These are phyloP conservation scores for Globisporangium yorkense DNA, from an alignment of 352 stramenopile genomes.

Conservation along the genomic window DNA sequence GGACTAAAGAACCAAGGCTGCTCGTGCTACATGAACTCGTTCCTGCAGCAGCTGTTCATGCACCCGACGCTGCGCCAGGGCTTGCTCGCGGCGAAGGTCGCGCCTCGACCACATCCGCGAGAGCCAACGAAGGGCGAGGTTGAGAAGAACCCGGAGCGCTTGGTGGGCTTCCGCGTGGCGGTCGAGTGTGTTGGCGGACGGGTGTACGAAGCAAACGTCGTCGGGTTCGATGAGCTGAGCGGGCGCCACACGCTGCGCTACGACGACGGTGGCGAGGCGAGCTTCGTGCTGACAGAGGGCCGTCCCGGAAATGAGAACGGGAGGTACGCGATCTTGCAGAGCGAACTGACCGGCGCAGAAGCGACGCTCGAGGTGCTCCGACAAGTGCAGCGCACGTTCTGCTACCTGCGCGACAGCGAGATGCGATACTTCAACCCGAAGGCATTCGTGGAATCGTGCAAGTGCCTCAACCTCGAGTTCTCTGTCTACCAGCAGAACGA, in stretches of 20 bases:
- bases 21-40: slow-evolving; percentile 99
- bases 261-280: slow-evolving; percentile 85
- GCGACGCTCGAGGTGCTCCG: slow-evolving; percentile 85
- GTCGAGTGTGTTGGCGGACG: slow-evolving; percentile 92
- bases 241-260: slow-evolving; percentile 79
- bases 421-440: slow-evolving; percentile 84
- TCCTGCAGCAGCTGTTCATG: slow-evolving; percentile 98
- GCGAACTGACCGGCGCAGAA: slow-evolving; percentile 69
- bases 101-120: slow-evolving; percentile 35
- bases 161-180: slow-evolving; percentile 82
- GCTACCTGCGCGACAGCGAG: slow-evolving; percentile 80
- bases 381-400: slow-evolving; percentile 88
- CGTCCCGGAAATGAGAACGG: slow-evolving; percentile 95
- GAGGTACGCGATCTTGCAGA: slow-evolving; percentile 84
- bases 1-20: slow-evolving; percentile 98
- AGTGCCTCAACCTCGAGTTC: slow-evolving; percentile 88
- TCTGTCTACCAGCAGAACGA: slow-evolving; percentile 99
- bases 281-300: slow-evolving; percentile 89
- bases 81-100: slow-evolving; percentile 66
- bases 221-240: slow-evolving; percentile 79
- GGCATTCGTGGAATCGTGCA: slow-evolving; percentile 87
- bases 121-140: slow-evolving; percentile 88
- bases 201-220: slow-evolving; percentile 92
- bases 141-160: slow-evolving; percentile 66
- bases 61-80: slow-evolving; percentile 74